A percentile compares a stretch with the other conserved stretches of the same genome.
These are phyloP conservation scores for Geotrichum phurueaensis DNA, from an alignment of 1,139 yeast genomes.

Conservation along the genomic window DNA sequence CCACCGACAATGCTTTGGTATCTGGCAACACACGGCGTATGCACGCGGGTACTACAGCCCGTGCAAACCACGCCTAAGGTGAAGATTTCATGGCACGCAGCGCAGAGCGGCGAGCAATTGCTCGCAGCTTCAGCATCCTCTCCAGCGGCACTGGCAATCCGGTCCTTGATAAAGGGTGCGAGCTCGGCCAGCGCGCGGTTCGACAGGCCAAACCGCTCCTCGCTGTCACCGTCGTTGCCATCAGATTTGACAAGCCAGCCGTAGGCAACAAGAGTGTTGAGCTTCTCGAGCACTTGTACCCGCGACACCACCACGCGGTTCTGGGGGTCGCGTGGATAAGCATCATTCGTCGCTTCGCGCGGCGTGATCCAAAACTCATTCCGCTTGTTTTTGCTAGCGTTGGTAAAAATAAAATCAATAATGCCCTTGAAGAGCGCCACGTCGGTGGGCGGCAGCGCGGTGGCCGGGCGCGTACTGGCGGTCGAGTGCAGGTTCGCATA, in stretches of 20 bases:
- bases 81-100: conserved; percentile 51
- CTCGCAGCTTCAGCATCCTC: too few relatives aligned
- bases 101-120: conserved; percentile 45
- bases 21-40: conserved; percentile 45
- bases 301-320: conserved; percentile 2
- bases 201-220: conserved; percentile 18
- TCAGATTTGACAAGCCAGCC: conserved; percentile 14
- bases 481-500: conserved; percentile 11
- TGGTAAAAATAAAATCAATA: conserved; percentile 1
- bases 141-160: conserved; percentile 38
- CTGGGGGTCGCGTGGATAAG: conserved; percentile 5
- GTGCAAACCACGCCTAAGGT: conserved; percentile 48
- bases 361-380: conserved; percentile 1
- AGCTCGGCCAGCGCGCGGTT: conserved; percentile 27
- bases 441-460: conserved; percentile 2
- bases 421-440: conserved; percentile 3
- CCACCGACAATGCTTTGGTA: conserved; percentile 28
- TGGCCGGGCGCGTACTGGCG: conserved; percentile 5
- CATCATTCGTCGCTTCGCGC: conserved; percentile 1
- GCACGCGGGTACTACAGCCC: conserved; percentile 30
- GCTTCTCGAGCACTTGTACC: conserved; percentile 5
- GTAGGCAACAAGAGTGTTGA: conserved; percentile 5
- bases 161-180: conserved; percentile 35
- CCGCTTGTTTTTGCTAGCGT: too few relatives aligned
- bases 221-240: background rate